These are phyloP conservation scores for Eutrema japonicum DNA, from an alignment of 345 rosid species.

Conservation along the genomic window DNA sequence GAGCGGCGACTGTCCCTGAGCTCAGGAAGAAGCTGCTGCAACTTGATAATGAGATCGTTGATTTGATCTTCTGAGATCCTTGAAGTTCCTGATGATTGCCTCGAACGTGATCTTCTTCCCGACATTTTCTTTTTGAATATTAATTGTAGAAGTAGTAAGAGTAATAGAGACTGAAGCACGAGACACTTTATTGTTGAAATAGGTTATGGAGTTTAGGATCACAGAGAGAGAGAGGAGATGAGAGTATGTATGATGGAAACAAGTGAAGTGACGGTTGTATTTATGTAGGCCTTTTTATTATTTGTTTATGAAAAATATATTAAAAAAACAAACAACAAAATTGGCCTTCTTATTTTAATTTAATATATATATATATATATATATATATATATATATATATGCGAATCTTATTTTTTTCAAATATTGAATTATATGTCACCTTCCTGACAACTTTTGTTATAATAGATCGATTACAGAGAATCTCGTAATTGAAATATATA, in stretches of 20 bases:
- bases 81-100: slow-evolving; percentile 63
- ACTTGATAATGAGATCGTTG: slow-evolving; percentile 71
- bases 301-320: slow-evolving; percentile 28
- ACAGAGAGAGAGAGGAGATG: slow-evolving; percentile 27
- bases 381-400: no score
- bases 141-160: slow-evolving; percentile 3
- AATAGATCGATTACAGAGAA: slow-evolving; percentile 40
- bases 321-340: background rate
- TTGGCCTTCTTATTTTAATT: slow-evolving; percentile 1
- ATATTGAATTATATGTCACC: slow-evolving; percentile 29
- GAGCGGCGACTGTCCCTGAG: slow-evolving; percentile 63
- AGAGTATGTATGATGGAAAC: slow-evolving; percentile 34
- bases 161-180: slow-evolving; percentile 6
- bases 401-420: slow-evolving; percentile 27
- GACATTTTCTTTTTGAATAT: slow-evolving; percentile 57
- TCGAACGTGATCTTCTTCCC: slow-evolving; percentile 83
- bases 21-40: slow-evolving; percentile 90
- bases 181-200: slow-evolving; percentile 12
- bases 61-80: slow-evolving; percentile 85
- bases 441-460: slow-evolving; percentile 43
- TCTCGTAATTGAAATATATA: slow-evolving; percentile 29
- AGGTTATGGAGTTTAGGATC: slow-evolving; percentile 38
- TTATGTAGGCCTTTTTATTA: slow-evolving; percentile 32
- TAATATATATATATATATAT: no score
- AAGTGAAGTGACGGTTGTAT: slow-evolving; percentile 43